These are phyloP conservation scores for Pyrenophora teres DNA, from an alignment of 2,329 filamentous ascomycete genomes.

Conservation along the genomic window DNA sequence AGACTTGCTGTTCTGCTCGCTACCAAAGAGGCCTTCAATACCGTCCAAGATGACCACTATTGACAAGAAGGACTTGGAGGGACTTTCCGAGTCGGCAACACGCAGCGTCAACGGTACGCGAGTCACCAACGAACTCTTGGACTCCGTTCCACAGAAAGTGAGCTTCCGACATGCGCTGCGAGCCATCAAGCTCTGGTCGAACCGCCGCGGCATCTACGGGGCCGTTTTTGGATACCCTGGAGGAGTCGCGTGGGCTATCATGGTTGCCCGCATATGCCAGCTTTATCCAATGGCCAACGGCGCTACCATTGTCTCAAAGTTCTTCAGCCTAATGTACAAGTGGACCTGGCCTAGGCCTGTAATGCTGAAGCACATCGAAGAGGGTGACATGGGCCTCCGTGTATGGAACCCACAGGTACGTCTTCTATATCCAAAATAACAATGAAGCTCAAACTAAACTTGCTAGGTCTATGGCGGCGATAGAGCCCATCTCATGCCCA, in stretches of 20 bases:
- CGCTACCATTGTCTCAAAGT: slow-evolving; percentile 87
- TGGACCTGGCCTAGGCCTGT: slow-evolving; percentile 98
- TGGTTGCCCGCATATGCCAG: slow-evolving; percentile 94
- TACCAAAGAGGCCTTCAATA: slow-evolving; percentile 50
- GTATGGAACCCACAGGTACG: slow-evolving; percentile 93
- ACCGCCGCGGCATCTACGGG: slow-evolving; percentile 88
- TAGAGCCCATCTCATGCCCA: slow-evolving; percentile 89
- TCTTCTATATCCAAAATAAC: slow-evolving; percentile 17
- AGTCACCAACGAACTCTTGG: slow-evolving; percentile 90
- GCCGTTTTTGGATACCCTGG: slow-evolving; percentile 97
- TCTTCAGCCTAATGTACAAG: slow-evolving; percentile 87
- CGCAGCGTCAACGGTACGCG: slow-evolving; percentile 91
- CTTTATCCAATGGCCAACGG: slow-evolving; percentile 91
- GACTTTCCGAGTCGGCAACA: slow-evolving; percentile 83
- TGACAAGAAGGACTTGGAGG: slow-evolving; percentile 82
- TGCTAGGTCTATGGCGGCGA: slow-evolving; percentile 77
- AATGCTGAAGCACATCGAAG: slow-evolving; percentile 84
- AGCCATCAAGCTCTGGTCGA: slow-evolving; percentile 95
- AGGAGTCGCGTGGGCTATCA: slow-evolving; percentile 97
- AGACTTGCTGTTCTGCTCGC: slow-evolving; percentile 73
- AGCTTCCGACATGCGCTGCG: slow-evolving; percentile 88
- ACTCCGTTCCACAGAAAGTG: slow-evolving; percentile 83
- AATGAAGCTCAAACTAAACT: slow-evolving; percentile 20
- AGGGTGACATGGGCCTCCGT: slow-evolving; percentile 76
- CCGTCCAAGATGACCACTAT: slow-evolving; percentile 70